Conservation (phyloP, 208 protist genomes). For the Zelonia costaricensis region DNA sequence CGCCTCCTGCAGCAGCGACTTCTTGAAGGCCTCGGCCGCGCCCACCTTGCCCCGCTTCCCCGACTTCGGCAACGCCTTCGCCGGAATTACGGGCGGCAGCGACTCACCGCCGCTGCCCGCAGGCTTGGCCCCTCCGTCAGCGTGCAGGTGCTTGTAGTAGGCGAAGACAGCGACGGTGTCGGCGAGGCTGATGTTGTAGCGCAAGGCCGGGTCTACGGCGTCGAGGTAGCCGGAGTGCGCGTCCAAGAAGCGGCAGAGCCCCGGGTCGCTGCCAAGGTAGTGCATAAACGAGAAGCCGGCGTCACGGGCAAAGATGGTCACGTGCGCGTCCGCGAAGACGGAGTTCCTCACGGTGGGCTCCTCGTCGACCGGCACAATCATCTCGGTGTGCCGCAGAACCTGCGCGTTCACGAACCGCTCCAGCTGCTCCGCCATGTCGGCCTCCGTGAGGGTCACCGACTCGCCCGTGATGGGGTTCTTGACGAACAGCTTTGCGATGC, state of each 20-base stretch:
- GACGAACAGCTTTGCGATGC: conserved; percentile 81
- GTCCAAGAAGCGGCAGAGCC: conserved; percentile 52
- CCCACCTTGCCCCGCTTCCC: conserved; percentile 40
- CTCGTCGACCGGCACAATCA: conserved; percentile 73
- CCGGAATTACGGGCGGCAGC: conserved; percentile 46
- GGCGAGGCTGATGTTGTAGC: conserved; percentile 80
- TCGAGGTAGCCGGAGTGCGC: conserved; percentile 44
- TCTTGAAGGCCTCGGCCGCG: conserved; percentile 60
- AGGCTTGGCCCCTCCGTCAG: conserved; percentile 15
- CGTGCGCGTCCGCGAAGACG: conserved; percentile 75
- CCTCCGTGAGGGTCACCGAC: conserved; percentile 68
- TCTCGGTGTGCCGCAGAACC: conserved; percentile 75
- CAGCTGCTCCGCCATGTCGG: conserved; percentile 49
- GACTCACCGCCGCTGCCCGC: conserved; percentile 3
- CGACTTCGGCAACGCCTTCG: conserved; percentile 52
- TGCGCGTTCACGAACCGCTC: conserved; percentile 70
- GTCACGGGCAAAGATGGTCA: conserved; percentile 86
- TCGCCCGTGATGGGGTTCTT: conserved; percentile 89
- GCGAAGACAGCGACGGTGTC: conserved; percentile 77
- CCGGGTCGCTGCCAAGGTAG: conserved; percentile 47
- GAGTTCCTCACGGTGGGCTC: conserved; percentile 38
- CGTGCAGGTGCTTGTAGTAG: conserved; percentile 79
- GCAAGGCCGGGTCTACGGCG: conserved; percentile 35
- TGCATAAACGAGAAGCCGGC: conserved; percentile 76
- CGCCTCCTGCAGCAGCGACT: conserved; percentile 68